These are phyloP conservation scores for Trichoderma lentiforme DNA, from an alignment of 2,329 filamentous ascomycete species.

Conservation along the genomic window DNA sequence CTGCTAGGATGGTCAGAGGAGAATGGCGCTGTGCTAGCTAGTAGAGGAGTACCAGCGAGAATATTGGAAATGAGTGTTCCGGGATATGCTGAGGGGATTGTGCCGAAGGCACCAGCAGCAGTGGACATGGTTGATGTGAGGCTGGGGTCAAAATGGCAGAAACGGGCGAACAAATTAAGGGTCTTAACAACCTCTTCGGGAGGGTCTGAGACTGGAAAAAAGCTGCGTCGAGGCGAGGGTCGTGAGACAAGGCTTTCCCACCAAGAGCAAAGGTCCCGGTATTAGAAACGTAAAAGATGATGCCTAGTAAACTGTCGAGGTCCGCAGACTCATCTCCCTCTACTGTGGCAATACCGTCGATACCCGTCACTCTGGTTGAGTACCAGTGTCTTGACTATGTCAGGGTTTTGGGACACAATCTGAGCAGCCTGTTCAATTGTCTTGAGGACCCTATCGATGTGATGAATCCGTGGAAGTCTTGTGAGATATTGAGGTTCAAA, in stretches of 20 bases:
- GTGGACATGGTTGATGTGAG: background rate
- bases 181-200: background rate
- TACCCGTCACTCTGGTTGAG: background rate
- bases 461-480: background rate
- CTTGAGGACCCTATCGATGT: background rate
- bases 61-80: background rate
- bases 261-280: background rate
- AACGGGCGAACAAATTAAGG: background rate
- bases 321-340: background rate
- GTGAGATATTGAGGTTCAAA: background rate
- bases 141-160: background rate
- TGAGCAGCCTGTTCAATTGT: background rate
- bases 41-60: background rate
- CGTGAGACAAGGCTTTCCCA: background rate
- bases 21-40: background rate
- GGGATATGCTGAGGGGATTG: background rate
- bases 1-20: background rate
- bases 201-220: background rate
- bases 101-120: background rate
- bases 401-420: background rate
- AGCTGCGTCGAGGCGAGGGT: background rate
- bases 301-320: background rate
- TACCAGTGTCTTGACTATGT: background rate
- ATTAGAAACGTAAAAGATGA: background rate
- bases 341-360: background rate